Evolutionary conservation across 2,329 filamentous ascomycete species (phyloP).

Genomic region (Paraconiothyrium brasiliense): DNA sequence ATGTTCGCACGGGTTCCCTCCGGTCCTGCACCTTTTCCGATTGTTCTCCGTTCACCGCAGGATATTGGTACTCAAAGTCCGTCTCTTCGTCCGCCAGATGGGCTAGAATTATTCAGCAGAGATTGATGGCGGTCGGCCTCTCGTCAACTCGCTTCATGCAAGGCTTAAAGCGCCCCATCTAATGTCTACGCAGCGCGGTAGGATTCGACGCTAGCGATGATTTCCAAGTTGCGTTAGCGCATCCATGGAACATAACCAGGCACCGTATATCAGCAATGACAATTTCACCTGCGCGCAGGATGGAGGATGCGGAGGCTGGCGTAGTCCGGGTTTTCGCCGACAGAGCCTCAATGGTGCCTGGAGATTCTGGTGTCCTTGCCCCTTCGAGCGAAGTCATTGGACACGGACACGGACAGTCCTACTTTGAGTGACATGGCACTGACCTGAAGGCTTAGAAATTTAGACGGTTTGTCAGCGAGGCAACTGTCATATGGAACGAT

Average conservation of each 20-base stretch:
- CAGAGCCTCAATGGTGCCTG: neutral
- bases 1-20: neutral
- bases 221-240: neutral
- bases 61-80: neutral
- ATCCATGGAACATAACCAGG: neutral
- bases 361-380: neutral
- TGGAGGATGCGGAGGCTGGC: neutral
- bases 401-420: neutral
- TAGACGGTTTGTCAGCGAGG: neutral
- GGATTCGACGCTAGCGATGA: slow-evolving; percentile 1
- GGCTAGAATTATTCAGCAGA: neutral
- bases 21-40: too few relatives aligned
- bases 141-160: slow-evolving; percentile 1
- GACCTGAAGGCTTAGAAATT: slow-evolving; percentile 4
- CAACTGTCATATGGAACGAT: neutral
- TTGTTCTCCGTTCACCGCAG: neutral
- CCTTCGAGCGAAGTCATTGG: neutral
- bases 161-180: neutral
- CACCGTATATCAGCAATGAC: neutral
- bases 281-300: neutral
- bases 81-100: neutral
- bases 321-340: neutral
- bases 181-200: neutral
- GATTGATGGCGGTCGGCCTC: neutral
- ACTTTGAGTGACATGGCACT: neutral